These are phyloP conservation scores for Pythium sp. DNA, from an alignment of 352 stramenopile genomes.

Conservation along the genomic window DNA sequence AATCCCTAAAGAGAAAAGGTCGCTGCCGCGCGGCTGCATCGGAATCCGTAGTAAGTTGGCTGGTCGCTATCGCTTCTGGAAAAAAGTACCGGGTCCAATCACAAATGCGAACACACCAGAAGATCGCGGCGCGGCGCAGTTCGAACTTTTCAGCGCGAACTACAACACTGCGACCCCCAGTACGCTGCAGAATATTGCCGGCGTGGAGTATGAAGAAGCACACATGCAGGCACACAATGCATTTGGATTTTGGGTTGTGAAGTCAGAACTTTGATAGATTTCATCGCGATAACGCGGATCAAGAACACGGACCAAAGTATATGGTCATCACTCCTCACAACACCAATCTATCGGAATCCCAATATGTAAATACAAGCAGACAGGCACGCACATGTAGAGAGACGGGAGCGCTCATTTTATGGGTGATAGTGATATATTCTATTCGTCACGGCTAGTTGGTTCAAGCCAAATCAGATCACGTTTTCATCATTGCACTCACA, in stretches of 20 bases:
- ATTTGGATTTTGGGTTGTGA: slow-evolving; percentile 19
- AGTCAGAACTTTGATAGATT: slow-evolving; percentile 88
- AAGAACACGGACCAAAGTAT: slow-evolving; percentile 93
- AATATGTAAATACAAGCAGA: slow-evolving; percentile 6
- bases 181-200: slow-evolving; percentile 74
- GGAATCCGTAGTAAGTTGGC: slow-evolving; percentile 88
- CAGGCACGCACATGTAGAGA: slow-evolving; percentile 17
- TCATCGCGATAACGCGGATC: slow-evolving; percentile 91
- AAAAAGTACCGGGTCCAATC: slow-evolving; percentile 88
- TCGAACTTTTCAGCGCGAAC: slow-evolving; percentile 85
- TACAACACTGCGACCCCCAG: slow-evolving; percentile 14
- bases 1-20: background rate
- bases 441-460: slow-evolving; percentile 91
- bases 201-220: slow-evolving; percentile 88
- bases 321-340: slow-evolving; percentile 70
- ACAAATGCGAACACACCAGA: slow-evolving; percentile 52
- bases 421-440: slow-evolving; percentile 92
- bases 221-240: slow-evolving; percentile 20
- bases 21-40: slow-evolving; percentile 25
- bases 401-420: slow-evolving; percentile 86
- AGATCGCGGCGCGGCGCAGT: slow-evolving; percentile 18
- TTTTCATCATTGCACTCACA: slow-evolving; percentile 83
- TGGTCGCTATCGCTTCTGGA: slow-evolving; percentile 78
- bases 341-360: background rate
- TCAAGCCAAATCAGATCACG: slow-evolving; percentile 81